Base-by-base conservation (phyloP, 768 basidiomycete species). In the Naganishia kalamii region DNA sequence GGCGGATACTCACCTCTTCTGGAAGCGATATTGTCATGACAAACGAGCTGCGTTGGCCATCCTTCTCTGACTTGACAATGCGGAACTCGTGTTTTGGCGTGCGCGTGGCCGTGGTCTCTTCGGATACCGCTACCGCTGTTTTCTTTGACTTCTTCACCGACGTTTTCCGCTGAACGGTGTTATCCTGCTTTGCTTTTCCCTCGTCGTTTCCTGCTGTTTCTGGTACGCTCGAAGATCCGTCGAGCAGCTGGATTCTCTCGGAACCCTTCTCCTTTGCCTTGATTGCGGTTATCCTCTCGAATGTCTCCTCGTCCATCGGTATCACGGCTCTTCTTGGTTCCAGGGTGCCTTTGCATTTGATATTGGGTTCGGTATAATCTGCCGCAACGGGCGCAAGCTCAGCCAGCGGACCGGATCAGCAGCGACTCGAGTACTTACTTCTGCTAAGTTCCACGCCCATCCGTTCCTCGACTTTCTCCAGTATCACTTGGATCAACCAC, bases 311-410 rank as follows among this genome's bases (percentile, higher is more conserved):
- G 29, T 51, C 40, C 37, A 64, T 51, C 7, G 66, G 66, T 4
- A 67, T 40, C 3, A 67, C 66, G 3, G 66, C 66, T 10, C 27
- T 49, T 17, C 66, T 33, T 19, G 66, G 66, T 30, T 4, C 4
- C 27, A 67, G 50, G 19, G 30, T 4, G 40, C 66, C 66, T 48
- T 67, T 67, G n/a, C 21, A 33, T 19, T 62, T 62, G 60, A 67
- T 67, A 40, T 67, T 67, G 5, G 66, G 66, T 41, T 67, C 66
- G 32, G 50, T 47, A 41, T 67, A 67, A 37, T 67, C 66, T 67
- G 49, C 29, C 3, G 3, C 7, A 29, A 1, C 29, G 30, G 52
- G 15, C 17, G 27, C 27, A 44, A 21, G 4, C 29, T 21, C 35
- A 11, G 11, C 12, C 8, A 30, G 3, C 4, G 29, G 25, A 1